Conservation (phyloP, 225 moss, liverwort and hornwort genomes). For the Ulota crispa region DNA sequence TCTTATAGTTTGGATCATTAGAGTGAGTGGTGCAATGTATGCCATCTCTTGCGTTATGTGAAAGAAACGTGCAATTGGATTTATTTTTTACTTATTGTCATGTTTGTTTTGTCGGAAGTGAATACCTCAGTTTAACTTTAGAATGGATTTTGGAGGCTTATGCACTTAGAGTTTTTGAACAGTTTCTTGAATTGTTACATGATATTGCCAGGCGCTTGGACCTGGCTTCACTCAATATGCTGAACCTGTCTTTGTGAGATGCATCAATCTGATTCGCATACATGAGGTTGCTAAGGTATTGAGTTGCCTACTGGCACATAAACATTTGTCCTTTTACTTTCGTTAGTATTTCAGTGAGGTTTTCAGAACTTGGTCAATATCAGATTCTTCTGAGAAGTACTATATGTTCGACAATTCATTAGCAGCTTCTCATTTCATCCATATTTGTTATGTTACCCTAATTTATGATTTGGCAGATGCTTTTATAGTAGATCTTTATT, state of each 20-base stretch:
- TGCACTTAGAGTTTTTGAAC: not conserved
- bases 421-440: not conserved
- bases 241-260: slow-evolving; percentile 94
- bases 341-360: not conserved
- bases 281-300: slow-evolving; percentile 92
- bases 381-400: not conserved
- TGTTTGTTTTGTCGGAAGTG: not conserved
- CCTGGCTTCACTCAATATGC: slow-evolving; percentile 95
- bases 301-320: not conserved
- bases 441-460: not conserved
- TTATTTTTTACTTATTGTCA: not conserved
- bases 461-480: not conserved
- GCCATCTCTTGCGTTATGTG: slow-evolving; percentile 1
- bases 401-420: not conserved
- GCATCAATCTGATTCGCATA: slow-evolving; percentile 92
- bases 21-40: slow-evolving; percentile 5
- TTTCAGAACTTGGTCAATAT: not conserved
- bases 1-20: not conserved
- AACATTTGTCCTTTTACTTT: not conserved
- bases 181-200: slow-evolving; percentile 4
- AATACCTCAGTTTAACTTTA: slow-evolving; percentile 7
- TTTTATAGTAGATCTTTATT: not conserved
- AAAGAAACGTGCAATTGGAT: not conserved
- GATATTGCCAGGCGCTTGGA: slow-evolving; percentile 77
- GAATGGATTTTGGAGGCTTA: not conserved